Base-by-base conservation (phyloP, 2,329 filamentous ascomycete genomes). In the Metarhizium album region DNA sequence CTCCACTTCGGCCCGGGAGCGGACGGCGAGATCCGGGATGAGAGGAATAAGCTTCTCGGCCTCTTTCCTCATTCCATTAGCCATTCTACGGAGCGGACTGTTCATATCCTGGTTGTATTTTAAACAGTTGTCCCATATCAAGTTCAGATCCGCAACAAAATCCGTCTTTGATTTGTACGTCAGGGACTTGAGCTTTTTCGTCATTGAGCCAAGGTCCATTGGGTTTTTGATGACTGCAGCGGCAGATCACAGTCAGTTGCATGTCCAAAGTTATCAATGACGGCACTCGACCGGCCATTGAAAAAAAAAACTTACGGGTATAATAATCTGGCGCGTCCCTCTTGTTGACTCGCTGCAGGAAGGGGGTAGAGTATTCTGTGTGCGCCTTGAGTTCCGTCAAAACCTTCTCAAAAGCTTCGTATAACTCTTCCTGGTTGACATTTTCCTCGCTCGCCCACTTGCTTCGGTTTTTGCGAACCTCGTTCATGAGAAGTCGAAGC, bases 391-490 rank as follows among this genome's bases (percentile, higher is more conserved):
- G 81, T 67, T 97, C 91, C 62, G 90, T 95, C 62, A 98, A 76
- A 48, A 98, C 93, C 71, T 97, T 97, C 67, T 98, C 93, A 14
- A 93, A 77, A 11, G 93, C 89, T 71, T 98, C 93, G 65, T 98
- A 98, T 5, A 98, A 76, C 68, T 98, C 93, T 68, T 98, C 93
- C 68, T 98, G 93, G 53, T 93, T 91, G 54, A 98, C 86, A 59
- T 94, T 93, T 60, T 98, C 93, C 67, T 97, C 93, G 65, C 87
- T 97, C 3, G 93, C 91, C 93, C 93, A 98, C 70, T 98, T 98
- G 69, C 91, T 97, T 61, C 93, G 79, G 60, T 97, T 97, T 68
- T 97, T 98, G 56, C 93, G 82, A 18, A 98, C 93, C 68, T 98
- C 93, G 60, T 93, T 96, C 79, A 98, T 95, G 52, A 98, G 73